A percentile compares a stretch with the other conserved stretches of the same genome.
Evolutionary conservation across 139 green algal genomes (phyloP).

Genomic region (Pycnococcus provasolii): DNA sequence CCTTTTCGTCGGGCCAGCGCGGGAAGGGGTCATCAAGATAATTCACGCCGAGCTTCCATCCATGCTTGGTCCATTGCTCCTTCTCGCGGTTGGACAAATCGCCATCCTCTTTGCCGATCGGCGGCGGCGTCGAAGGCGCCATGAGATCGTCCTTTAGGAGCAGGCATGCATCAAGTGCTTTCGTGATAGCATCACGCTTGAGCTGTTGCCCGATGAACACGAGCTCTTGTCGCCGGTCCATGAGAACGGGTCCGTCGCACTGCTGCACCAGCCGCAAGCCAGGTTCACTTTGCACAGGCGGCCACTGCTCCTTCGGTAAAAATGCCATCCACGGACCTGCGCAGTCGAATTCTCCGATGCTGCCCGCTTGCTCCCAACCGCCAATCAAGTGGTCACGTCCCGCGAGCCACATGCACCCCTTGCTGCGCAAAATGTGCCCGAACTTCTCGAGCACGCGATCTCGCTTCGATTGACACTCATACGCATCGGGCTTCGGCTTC

Average conservation of each 20-base stretch:
- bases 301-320: constrained; percentile 69
- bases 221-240: constrained; percentile 83
- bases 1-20: too few species aligned
- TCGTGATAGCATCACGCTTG: constrained; percentile 1
- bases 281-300: constrained; percentile 14
- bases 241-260: constrained; percentile 21
- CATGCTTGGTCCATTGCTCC: too few species aligned
- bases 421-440: constrained; percentile 45
- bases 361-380: constrained; percentile 82
- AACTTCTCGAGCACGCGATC: constrained; percentile 1
- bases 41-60: too few species aligned
- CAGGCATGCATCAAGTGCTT: constrained; percentile 14
- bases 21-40: too few species aligned
- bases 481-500: background rate
- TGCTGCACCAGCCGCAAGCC: constrained; percentile 12
- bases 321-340: constrained; percentile 69
- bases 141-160: background rate
- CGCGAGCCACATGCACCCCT: constrained; percentile 88
- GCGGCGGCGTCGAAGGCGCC: too few species aligned
- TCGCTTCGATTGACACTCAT: background rate
- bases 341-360: constrained; percentile 87
- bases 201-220: constrained; percentile 71
- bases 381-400: constrained; percentile 67
- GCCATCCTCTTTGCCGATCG: too few species aligned
- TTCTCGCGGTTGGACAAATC: too few species aligned